These are phyloP conservation scores for Naumovozyma dairenensis DNA, from an alignment of 805 yeast genomes.

Conservation along the genomic window DNA sequence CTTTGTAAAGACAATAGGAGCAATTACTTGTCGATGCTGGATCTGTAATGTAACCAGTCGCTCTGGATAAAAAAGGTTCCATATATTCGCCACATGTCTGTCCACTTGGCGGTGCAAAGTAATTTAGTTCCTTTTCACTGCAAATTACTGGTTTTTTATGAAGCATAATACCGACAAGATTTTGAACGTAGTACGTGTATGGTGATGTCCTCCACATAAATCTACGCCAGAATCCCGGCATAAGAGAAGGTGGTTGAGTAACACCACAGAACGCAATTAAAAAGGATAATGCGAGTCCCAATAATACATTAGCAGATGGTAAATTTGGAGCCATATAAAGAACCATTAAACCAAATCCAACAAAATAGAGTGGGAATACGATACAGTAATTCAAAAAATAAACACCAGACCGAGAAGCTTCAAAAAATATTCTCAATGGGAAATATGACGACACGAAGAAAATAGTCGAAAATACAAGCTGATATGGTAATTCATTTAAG, in stretches of 20 bases:
- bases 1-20: constrained; percentile 41
- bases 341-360: constrained; percentile 32
- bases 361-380: constrained; percentile 39
- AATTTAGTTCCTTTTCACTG: constrained; percentile 19
- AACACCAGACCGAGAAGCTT: constrained; percentile 37
- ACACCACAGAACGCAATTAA: constrained; percentile 32
- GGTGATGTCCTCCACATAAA: constrained; percentile 35
- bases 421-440: constrained; percentile 28
- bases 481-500: constrained; percentile 31
- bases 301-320: constrained; percentile 23
- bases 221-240: constrained; percentile 38
- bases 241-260: constrained; percentile 29
- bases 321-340: constrained; percentile 16
- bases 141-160: constrained; percentile 39
- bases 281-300: constrained; percentile 21
- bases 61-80: constrained; percentile 9
- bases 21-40: constrained; percentile 39
- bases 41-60: constrained; percentile 20
- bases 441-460: constrained; percentile 33
- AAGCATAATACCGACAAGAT: constrained; percentile 40
- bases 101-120: constrained; percentile 15
- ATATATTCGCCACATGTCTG: constrained; percentile 20
- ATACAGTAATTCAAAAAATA: constrained; percentile 34
- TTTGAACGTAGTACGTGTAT: constrained; percentile 35
- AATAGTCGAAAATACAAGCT: constrained; percentile 24